Evolutionary conservation across 352 stramenopile genomes (phyloP), one percentile per base, ranked within the genome.

Genomic region (Phytopythium ostracodes): DNA sequence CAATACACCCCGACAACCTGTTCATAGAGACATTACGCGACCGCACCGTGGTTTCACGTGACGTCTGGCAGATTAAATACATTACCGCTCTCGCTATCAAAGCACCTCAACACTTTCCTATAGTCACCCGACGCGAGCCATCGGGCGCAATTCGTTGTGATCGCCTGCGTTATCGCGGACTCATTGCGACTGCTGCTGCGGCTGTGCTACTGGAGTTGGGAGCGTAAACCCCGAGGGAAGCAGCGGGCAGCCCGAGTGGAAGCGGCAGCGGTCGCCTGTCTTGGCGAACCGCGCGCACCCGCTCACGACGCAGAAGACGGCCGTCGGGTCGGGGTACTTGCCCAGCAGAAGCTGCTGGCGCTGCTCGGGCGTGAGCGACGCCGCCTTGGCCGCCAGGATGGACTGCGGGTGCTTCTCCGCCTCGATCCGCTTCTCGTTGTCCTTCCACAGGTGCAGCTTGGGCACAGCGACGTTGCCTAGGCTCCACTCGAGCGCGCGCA

Each of bases 271-370:
- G 35, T 81, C 70, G 40, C 76, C 77, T 5, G 73, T 84, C 63
- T 92, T 92, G 33, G 84, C 84, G 38, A 73, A 92, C 25, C 74
- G 73, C 59, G 31, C 66, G 55, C 84, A 92, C 22, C 66, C 73
- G 2, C 53, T 53, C 4, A 58, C 58, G 15, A 36, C 56, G 53
- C 84, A 92, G 38, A 88, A 87, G 35, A 87, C 68, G 5, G 75
- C 64, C 7, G 51, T 49, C 24, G 82, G 82, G 55, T 86, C 80
- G 1, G 77, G 70, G 38, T 63, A 62, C 27, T 35, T 46, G 53
- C 33, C 53, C 20, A 59, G 6, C 29, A 44, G n/a, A 4, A 46
- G 53, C 7, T 17, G 33, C 15, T 56, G 53, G 8, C 64, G 68
- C 31, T 53, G 36, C 17, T 73, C 68, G 4, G 44, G 43, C 20